Conservation (phyloP, 1,284 basidiomycete genomes). For the Acaromyces ingoldii region DNA sequence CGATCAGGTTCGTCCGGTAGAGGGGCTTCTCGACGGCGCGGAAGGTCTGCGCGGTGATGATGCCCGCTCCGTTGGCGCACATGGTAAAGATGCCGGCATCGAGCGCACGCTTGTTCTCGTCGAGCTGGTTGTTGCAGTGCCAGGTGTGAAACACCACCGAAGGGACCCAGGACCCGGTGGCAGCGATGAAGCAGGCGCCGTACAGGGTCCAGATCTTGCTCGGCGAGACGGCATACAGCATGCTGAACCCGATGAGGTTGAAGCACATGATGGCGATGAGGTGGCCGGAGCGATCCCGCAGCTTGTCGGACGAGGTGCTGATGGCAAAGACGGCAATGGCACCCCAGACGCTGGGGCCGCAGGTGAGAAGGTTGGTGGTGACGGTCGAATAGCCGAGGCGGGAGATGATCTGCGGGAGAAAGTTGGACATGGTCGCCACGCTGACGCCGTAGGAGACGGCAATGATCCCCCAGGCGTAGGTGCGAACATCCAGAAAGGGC, state of each 20-base stretch:
- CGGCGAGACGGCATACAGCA: neutral
- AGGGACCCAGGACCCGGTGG: neutral
- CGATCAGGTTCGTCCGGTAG: too few species aligned
- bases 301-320: conserved; percentile 9
- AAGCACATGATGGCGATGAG: too few species aligned
- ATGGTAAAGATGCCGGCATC: neutral
- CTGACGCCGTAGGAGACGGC: neutral
- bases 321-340: conserved; percentile 17
- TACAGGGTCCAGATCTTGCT: neutral
- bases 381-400: conserved; percentile 55
- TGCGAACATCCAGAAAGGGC: neutral
- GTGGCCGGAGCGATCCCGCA: neutral
- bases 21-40: too few species aligned
- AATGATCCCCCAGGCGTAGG: neutral
- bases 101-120: neutral
- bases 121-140: neutral
- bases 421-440: neutral
- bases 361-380: conserved; percentile 58
- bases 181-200: neutral
- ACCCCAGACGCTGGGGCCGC: conserved; percentile 50
- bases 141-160: neutral
- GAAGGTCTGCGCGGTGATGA: neutral
- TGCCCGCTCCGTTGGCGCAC: neutral
- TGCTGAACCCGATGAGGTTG: neutral
- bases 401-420: neutral